Evolutionary conservation across 805 yeast species (phyloP), one percentile per base, ranked within the genome.

Genomic region (Wickerhamiella vanderwaltii): DNA sequence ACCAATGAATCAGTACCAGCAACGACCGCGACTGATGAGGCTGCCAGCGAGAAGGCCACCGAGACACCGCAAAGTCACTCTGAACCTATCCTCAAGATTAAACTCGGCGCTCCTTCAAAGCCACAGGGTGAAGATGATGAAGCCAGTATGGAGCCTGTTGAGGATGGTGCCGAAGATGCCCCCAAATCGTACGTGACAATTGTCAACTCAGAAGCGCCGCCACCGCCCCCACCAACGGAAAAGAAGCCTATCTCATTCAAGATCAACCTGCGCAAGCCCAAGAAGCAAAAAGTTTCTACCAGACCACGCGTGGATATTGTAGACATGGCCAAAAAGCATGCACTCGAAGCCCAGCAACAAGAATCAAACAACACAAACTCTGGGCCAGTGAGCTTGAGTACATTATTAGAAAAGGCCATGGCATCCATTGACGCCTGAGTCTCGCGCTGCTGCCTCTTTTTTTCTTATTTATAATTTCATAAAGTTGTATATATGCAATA

Each of bases 231-330:
- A 24, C 36, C 36, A 20, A 26, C 36, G 18, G 13, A 12, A 5
- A 18, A 33, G 9, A 39, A 35, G 29, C 43, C 44, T 13, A 40
- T 46, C 23, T 42, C 49, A 19, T 51, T 51, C 35, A 48, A 47
- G 28, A 48, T 51, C 24, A 41, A 50, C 19, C 37, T 48, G 17
- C 44, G 41, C 18, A 46, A 49, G 31, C 35, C 44, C 30, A 39
- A 42, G 34, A 41, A 35, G 15, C 25, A 29, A 13, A 15, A 45
- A 12, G 36, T 43, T 4, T 51, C 52, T 29, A 49, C 48, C 35
- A 49, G 57, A 15, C 57, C 57, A 19, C 32, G 45, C 9, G 39
- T 43, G 13, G 55, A 52, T 35, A 38, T 52, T 17, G 51, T 28
- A 9, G 44, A 29, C 29, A 46, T 52, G 18, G 53, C 55, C 9